phyloP scores from a whole-genome alignment of 441 rosid species.

The Euphorbia celastroides region DNA sequence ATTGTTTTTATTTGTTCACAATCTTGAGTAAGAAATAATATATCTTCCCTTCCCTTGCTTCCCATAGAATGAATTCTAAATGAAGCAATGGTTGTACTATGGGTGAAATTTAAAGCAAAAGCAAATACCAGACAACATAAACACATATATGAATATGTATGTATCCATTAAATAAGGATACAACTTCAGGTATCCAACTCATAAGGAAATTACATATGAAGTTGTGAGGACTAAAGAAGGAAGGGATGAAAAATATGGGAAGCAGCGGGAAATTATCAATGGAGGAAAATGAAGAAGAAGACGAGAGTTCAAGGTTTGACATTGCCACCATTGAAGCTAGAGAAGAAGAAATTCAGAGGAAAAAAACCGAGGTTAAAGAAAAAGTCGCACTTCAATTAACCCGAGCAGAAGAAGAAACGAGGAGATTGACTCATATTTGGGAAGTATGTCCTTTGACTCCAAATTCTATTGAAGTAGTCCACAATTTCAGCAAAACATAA shows the following conservation, averaged over 20 bases:
- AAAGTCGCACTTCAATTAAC: slow-evolving; percentile 63
- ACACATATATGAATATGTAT: not conserved
- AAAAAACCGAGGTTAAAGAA: slow-evolving; percentile 59
- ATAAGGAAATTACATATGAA: not conserved
- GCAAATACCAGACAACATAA: slow-evolving; percentile 26
- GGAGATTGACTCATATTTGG: slow-evolving; percentile 58
- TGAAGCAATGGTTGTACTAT: slow-evolving; percentile 35
- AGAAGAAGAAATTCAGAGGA: slow-evolving; percentile 83
- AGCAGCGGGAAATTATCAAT: slow-evolving; percentile 40
- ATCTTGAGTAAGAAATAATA: not conserved
- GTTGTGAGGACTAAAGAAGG: not conserved
- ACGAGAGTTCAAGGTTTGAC: slow-evolving; percentile 30
- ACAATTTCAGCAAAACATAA: too few relatives aligned
- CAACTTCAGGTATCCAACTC: not conserved
- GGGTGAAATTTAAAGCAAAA: slow-evolving; percentile 52
- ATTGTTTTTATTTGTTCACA: not conserved
- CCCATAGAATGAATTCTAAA: slow-evolving; percentile 37
- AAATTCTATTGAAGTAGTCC: too few relatives aligned
- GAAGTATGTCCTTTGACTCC: slow-evolving; percentile 37
- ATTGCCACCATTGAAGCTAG: slow-evolving; percentile 53
- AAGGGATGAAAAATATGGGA: slow-evolving; percentile 23
- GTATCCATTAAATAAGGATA: not conserved
- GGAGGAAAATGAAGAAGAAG: slow-evolving; percentile 53
- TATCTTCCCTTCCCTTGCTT: slow-evolving; percentile 15
- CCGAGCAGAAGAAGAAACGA: slow-evolving; percentile 76